Base-by-base conservation (phyloP, 2,329 filamentous ascomycete species). In the Lithohypha guttulata region DNA sequence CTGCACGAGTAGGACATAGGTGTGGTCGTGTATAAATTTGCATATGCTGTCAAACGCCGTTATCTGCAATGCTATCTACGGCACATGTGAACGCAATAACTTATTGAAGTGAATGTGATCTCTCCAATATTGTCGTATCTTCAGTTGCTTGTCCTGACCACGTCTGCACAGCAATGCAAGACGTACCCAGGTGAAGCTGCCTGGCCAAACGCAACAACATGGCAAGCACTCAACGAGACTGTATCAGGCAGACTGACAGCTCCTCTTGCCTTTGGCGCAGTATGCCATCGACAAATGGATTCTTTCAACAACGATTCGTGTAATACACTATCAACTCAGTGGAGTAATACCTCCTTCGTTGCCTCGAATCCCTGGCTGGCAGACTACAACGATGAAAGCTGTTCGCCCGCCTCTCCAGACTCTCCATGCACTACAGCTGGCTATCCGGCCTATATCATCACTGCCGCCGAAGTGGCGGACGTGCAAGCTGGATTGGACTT, bases 321-420 rank as follows among this genome's bases (percentile, higher is more conserved):
- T 42, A 38, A 48, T 11, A 37, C 37, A 8, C 48, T 61, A 6
- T 42, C 50, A 35, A 42, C 48, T 31, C 51, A 48, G 34, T 63
- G 59, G 60, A 20, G 17, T n/a, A 58, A 51, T 26, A 52, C 56
- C 30, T 53, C 55, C 10, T 65, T 59, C 47, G 60, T 68, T 52
- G 47, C 54, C 6, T 43, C 46, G 9, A 50, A 65, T 44, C 62
- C 62, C 11, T 65, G 41, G 61, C 60, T 34, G 52, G 50, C 44
- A 50, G 64, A 68, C 34, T 71, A 58, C 51, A 61, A 61, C 42
- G 70, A 73, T 48, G 67, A 67, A 53, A 64, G 67, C 9, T 73
- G 70, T 51, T 56, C 72, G 27, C 69, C 69, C 6, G 34, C 34
- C 9, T 19, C 18, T 22, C 21, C 43, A 11, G 17, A 18, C 22